These are phyloP conservation scores for Dimargaris verticillata DNA, from an alignment of 192 early-diverging fungal genomes.

Conservation along the genomic window DNA sequence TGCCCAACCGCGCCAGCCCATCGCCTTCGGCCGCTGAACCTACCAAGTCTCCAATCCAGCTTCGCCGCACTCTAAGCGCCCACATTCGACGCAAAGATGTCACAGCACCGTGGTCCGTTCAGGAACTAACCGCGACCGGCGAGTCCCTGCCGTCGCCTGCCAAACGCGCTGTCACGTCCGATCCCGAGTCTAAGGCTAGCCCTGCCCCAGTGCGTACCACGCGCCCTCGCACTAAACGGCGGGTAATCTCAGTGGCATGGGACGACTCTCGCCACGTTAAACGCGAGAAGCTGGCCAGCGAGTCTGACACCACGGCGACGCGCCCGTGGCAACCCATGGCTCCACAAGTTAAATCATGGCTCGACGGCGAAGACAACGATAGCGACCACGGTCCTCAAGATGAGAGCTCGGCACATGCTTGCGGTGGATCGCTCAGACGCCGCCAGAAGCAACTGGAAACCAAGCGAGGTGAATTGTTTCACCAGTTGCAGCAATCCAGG, in stretches of 20 bases:
- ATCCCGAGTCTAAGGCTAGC: no score
- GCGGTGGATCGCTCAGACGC: no score
- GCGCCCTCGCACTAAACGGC: no score
- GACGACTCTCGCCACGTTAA: not conserved
- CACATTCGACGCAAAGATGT: not conserved
- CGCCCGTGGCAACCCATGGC: not conserved
- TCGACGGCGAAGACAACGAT: conserved; percentile 12
- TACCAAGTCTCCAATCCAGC: not conserved
- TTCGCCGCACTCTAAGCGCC: not conserved
- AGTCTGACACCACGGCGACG: not conserved
- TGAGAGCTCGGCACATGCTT: no score
- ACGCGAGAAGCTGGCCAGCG: not conserved
- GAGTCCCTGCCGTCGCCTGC: not conserved
- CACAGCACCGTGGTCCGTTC: not conserved
- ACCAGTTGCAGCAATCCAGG: not conserved
- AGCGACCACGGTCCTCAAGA: no score
- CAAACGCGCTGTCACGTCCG: not conserved
- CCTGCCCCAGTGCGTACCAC: no score
- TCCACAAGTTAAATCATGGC: not conserved
- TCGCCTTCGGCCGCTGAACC: not conserved
- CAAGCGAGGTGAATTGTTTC: not conserved
- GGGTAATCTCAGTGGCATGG: no score
- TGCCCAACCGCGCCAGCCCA: not conserved
- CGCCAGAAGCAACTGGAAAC: not conserved
- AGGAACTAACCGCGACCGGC: conserved; percentile 3